Percentiles rank a stretch among this genome's conserved stretches.
These are phyloP conservation scores for Neurospora sp. DNA, from an alignment of 495 filamentous ascomycete species.

Conservation along the genomic window DNA sequence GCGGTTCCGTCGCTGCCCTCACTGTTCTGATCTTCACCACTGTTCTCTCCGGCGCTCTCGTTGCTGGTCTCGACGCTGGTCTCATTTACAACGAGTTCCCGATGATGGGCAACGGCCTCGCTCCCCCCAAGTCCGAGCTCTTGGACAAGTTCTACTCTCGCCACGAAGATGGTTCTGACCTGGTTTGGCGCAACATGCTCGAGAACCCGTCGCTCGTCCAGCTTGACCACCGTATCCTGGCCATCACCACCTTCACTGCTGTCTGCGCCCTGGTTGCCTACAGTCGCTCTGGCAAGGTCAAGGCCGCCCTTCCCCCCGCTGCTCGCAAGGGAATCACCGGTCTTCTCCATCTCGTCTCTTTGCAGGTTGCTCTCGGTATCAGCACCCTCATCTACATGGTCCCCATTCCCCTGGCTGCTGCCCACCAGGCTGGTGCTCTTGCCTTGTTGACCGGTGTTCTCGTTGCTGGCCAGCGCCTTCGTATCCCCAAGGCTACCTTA, in stretches of 20 bases:
- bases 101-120: conserved; percentile 75
- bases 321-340: conserved; percentile 66
- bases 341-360: conserved; percentile 66
- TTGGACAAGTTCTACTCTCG: conserved; percentile 80
- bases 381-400: conserved; percentile 87
- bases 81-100: conserved; percentile 98
- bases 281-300: conserved; percentile 52
- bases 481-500: conserved; percentile 38
- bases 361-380: conserved; percentile 82
- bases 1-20: conserved; percentile 61
- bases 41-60: conserved; percentile 84
- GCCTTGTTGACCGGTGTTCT: conserved; percentile 74
- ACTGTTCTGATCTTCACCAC: conserved; percentile 74
- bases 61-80: conserved; percentile 90
- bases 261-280: conserved; percentile 72
- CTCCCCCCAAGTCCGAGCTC: conserved; percentile 73
- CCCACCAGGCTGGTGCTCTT: conserved; percentile 86
- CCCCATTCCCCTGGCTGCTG: conserved; percentile 74
- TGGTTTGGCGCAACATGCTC: conserved; percentile 93
- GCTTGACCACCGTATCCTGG: conserved; percentile 87
- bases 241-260: conserved; percentile 76
- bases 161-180: conserved; percentile 59
- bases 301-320: conserved; percentile 50
- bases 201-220: conserved; percentile 94
- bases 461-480: conserved; percentile 54